Conservation (phyloP, 2,329 filamentous ascomycete species). For the Pseudonectria buxi region DNA sequence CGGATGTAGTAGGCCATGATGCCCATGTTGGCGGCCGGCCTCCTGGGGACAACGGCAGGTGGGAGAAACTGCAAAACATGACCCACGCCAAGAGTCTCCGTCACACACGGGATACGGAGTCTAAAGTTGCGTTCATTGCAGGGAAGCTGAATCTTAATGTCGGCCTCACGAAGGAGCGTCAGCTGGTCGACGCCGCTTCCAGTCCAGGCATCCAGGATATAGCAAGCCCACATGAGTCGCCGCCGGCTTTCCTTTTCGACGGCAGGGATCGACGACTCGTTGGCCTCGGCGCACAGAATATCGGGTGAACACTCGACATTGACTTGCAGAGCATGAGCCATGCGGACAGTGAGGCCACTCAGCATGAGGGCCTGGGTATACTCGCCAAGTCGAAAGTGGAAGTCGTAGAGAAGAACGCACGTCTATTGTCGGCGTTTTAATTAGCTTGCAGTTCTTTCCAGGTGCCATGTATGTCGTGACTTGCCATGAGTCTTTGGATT, state of each 20-base stretch:
- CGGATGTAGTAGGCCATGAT: conserved; percentile 39
- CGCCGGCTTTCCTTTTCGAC: conserved; percentile 32
- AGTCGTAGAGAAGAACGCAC: conserved; percentile 33
- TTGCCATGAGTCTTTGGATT: conserved; percentile 33
- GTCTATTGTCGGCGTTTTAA: conserved; percentile 20
- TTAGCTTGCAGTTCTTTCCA: background rate
- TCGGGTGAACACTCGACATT: conserved; percentile 31
- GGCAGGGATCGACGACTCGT: conserved; percentile 25
- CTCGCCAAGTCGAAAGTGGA: conserved; percentile 33
- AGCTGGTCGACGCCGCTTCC: conserved; percentile 33
- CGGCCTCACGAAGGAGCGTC: conserved; percentile 32
- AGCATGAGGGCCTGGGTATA: conserved; percentile 35
- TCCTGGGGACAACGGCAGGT: conserved; percentile 32
- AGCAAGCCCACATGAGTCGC: conserved; percentile 37
- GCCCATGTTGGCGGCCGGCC: conserved; percentile 36
- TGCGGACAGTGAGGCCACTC: conserved; percentile 34
- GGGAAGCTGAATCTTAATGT: conserved; percentile 36
- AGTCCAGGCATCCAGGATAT: conserved; percentile 35
- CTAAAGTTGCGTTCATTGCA: conserved; percentile 35
- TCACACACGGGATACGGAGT: conserved; percentile 33
- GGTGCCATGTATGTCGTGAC: background rate
- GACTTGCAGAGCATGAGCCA: conserved; percentile 36
- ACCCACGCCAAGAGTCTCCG: conserved; percentile 33
- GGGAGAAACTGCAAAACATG: conserved; percentile 34
- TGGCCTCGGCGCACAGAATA: conserved; percentile 30